A percentile compares a stretch with the other conserved stretches of the same genome.
These are phyloP conservation scores for Aquilaria sinensis DNA, from an alignment of 345 rosid species.

Conservation along the genomic window DNA sequence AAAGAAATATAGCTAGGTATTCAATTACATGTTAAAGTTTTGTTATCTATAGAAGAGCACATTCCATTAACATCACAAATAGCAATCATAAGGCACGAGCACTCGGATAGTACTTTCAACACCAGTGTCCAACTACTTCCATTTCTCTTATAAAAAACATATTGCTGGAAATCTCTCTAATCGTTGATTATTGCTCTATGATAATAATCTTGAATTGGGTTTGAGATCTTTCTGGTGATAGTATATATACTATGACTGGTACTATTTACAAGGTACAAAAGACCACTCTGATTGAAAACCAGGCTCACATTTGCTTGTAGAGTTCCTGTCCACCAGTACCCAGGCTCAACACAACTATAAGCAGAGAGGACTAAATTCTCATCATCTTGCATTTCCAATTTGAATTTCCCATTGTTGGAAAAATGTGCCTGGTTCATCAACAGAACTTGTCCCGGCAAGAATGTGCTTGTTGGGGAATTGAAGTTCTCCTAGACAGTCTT, in stretches of 20 bases:
- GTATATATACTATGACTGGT: neutral
- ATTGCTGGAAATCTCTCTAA: slow-evolving; percentile 23
- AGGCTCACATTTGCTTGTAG: slow-evolving; percentile 12
- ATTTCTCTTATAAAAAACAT: slow-evolving; percentile 14
- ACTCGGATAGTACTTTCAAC: slow-evolving; percentile 13
- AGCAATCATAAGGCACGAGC: neutral
- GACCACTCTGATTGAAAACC: slow-evolving; percentile 20
- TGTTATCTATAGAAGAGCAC: slow-evolving; percentile 19
- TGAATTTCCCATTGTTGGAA: slow-evolving; percentile 20
- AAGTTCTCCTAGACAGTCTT: slow-evolving; percentile 21
- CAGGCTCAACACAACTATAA: slow-evolving; percentile 21
- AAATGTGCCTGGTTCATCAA: slow-evolving; percentile 11
- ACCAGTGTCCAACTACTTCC: slow-evolving; percentile 17
- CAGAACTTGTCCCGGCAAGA: slow-evolving; percentile 22
- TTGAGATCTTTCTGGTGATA: slow-evolving; percentile 5
- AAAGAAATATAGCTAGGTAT: slow-evolving; percentile 20
- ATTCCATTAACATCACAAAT: slow-evolving; percentile 24
- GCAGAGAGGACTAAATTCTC: slow-evolving; percentile 26
- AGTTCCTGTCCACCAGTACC: slow-evolving; percentile 18
- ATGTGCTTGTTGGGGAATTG: slow-evolving; percentile 17
- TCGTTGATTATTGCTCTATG: slow-evolving; percentile 22
- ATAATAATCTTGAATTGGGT: slow-evolving; percentile 23
- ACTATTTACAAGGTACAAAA: slow-evolving; percentile 10
- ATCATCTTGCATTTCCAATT: slow-evolving; percentile 27
- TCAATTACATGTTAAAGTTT: slow-evolving; percentile 16